Evolutionary conservation across 331 rosid species (phyloP).

Genomic region (Saraca asoca): DNA sequence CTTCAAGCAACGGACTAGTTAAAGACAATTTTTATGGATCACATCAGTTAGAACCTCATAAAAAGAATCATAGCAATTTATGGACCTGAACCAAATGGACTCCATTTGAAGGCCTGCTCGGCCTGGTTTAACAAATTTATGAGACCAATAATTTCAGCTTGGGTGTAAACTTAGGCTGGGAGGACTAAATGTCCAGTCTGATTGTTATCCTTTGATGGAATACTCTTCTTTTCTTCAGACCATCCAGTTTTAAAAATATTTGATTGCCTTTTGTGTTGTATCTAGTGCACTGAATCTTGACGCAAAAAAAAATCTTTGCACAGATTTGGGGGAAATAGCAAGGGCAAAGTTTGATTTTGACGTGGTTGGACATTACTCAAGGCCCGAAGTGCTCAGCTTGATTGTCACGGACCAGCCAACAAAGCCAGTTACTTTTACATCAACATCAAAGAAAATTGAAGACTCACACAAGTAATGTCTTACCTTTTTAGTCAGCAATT

Average conservation of each 20-base stretch:
- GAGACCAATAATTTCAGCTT: background rate
- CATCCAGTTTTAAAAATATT: background rate
- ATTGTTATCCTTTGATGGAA: conserved; percentile 15
- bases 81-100: conserved; percentile 3
- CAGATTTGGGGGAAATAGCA: conserved; percentile 85
- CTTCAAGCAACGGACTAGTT: no score
- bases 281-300: conserved; percentile 27
- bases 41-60: background rate
- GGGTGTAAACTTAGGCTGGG: conserved; percentile 5
- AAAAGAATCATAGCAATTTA: background rate
- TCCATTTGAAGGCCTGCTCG: background rate
- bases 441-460: conserved; percentile 54
- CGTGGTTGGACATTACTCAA: conserved; percentile 89
- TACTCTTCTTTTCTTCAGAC: background rate
- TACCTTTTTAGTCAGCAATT: conserved; percentile 22
- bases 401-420: conserved; percentile 73
- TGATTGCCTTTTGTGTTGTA: background rate
- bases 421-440: conserved; percentile 66
- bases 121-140: background rate
- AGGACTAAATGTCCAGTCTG: background rate
- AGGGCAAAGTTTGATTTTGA: conserved; percentile 85
- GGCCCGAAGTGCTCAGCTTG: conserved; percentile 90
- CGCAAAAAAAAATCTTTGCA: conserved; percentile 2
- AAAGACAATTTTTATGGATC: background rate
- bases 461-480: conserved; percentile 36